Evolutionary conservation across 805 yeast genomes (phyloP).

Genomic region (Cyberlindnera xishuangbannaensis): DNA sequence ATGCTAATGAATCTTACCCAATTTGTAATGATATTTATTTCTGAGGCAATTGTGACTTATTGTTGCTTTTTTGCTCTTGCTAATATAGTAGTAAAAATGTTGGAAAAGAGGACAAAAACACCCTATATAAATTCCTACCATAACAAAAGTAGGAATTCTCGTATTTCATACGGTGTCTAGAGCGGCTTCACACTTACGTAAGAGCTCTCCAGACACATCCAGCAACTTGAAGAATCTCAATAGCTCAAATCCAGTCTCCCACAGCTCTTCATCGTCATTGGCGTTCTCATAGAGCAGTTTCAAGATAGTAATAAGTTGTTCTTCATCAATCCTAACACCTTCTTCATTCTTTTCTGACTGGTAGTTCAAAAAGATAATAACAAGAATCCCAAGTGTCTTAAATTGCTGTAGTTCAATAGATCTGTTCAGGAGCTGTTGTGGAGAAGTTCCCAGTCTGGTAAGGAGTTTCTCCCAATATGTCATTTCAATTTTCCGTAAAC

Average conservation of each 20-base stretch:
- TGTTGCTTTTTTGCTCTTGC: too few relatives aligned
- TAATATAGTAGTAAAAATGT: too few relatives aligned
- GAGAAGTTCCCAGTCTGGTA: constrained; percentile 32
- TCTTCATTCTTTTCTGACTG: constrained; percentile 3
- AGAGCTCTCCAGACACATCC: constrained; percentile 20
- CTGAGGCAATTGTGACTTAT: too few relatives aligned
- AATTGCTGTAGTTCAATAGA: constrained; percentile 36
- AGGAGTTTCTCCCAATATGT: constrained; percentile 42
- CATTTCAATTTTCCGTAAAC: constrained; percentile 47
- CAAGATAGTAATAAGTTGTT: constrained; percentile 20
- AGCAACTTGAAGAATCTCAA: constrained; percentile 26
- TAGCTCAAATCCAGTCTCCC: constrained; percentile 27
- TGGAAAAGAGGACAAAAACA: too few relatives aligned
- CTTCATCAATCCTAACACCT: constrained; percentile 13
- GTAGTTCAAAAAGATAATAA: constrained; percentile 42
- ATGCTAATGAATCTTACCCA: too few relatives aligned
- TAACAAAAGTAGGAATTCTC: too few relatives aligned
- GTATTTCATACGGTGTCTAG: not conserved
- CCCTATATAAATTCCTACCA: too few relatives aligned
- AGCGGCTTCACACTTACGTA: constrained; percentile 12
- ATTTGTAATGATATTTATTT: not conserved
- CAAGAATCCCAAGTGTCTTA: constrained; percentile 39
- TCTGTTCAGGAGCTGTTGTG: constrained; percentile 36
- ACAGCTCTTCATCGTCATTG: constrained; percentile 24
- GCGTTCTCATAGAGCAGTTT: constrained; percentile 25